phyloP scores from a whole-genome alignment of 1,139 yeast species.

The Lodderomyces parapsilosis region DNA sequence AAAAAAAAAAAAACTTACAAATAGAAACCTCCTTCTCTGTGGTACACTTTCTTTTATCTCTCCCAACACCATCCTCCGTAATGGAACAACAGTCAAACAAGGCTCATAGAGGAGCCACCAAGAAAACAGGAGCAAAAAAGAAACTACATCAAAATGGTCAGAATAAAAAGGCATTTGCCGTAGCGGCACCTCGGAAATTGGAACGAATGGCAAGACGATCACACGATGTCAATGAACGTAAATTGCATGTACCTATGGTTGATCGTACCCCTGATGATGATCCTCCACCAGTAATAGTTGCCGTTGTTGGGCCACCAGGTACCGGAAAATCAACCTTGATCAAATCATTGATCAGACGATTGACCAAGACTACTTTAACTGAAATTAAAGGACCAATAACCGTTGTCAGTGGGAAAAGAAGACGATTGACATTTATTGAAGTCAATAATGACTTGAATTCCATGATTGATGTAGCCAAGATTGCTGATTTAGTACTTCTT shows the following conservation, averaged over 20 bases:
- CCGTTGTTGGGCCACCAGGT: conserved; percentile 98
- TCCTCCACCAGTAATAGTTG: conserved; percentile 95
- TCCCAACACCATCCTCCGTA: conserved; percentile 15
- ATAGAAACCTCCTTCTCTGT: not conserved
- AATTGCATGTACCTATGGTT: conserved; percentile 94
- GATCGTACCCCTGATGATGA: conserved; percentile 97
- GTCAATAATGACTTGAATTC: conserved; percentile 90
- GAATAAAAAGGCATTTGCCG: conserved; percentile 94
- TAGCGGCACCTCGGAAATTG: conserved; percentile 85
- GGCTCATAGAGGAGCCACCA: conserved; percentile 58
- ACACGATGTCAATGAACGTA: conserved; percentile 82
- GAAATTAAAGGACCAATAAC: conserved; percentile 97
- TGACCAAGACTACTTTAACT: conserved; percentile 81
- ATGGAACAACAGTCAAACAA: conserved; percentile 51
- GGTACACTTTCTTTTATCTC: too few relatives aligned
- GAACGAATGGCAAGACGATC: conserved; percentile 83
- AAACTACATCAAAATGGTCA: conserved; percentile 89
- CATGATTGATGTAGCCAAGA: conserved; percentile 94
- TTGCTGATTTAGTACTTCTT: conserved; percentile 87
- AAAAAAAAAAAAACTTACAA: not conserved
- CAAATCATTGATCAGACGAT: conserved; percentile 81
- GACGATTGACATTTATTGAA: conserved; percentile 90
- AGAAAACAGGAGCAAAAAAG: conserved; percentile 70
- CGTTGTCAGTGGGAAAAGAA: conserved; percentile 93
- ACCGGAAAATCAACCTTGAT: conserved; percentile 96